A percentile compares a stretch with the other conserved stretches of the same genome.
Evolutionary conservation across 176 grass and related monocot genomes (phyloP).

Genomic region (Saccharum spontaneum): DNA sequence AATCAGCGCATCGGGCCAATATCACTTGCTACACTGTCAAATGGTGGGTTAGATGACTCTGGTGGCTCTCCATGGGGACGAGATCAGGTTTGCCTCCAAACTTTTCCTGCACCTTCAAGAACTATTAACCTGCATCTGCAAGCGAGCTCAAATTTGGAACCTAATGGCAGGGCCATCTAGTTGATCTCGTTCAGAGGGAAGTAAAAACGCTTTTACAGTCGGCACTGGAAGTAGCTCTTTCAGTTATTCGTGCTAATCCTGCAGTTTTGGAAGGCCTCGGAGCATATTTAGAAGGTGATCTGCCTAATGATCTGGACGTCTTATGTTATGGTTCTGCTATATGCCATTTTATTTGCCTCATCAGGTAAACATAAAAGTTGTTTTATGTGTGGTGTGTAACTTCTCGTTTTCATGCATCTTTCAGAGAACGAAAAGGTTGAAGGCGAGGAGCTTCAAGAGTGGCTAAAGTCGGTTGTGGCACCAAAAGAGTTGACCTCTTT

Average conservation of each 20-base stretch:
- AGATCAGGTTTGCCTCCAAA: slow-evolving; percentile 74
- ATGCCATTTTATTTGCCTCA: slow-evolving; percentile 19
- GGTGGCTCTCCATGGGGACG: slow-evolving; percentile 81
- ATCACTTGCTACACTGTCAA: slow-evolving; percentile 82
- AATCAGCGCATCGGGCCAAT: slow-evolving; percentile 82
- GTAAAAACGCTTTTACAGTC: slow-evolving; percentile 88
- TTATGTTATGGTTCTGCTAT: background rate
- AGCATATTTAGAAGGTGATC: slow-evolving; percentile 95
- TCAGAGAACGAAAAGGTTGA: slow-evolving; percentile 98
- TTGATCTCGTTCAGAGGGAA: slow-evolving; percentile 89
- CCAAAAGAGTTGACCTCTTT: slow-evolving; percentile 75
- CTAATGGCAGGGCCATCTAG: slow-evolving; percentile 71
- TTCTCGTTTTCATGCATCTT: slow-evolving; percentile 2
- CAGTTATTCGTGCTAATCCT: slow-evolving; percentile 86
- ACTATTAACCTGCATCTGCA: slow-evolving; percentile 10
- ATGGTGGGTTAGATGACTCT: slow-evolving; percentile 89
- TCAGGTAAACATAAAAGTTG: slow-evolving; percentile 1
- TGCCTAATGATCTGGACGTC: background rate
- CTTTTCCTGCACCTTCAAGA: slow-evolving; percentile 24
- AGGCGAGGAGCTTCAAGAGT: slow-evolving; percentile 94
- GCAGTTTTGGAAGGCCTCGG: slow-evolving; percentile 89
- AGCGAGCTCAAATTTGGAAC: slow-evolving; percentile 30
- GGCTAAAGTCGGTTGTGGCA: slow-evolving; percentile 92
- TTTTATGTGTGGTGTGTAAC: slow-evolving; percentile 13
- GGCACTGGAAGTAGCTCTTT: slow-evolving; percentile 93